Base-by-base conservation (phyloP, 2,329 filamentous ascomycete genomes). In the Penicillium rolfsii region DNA sequence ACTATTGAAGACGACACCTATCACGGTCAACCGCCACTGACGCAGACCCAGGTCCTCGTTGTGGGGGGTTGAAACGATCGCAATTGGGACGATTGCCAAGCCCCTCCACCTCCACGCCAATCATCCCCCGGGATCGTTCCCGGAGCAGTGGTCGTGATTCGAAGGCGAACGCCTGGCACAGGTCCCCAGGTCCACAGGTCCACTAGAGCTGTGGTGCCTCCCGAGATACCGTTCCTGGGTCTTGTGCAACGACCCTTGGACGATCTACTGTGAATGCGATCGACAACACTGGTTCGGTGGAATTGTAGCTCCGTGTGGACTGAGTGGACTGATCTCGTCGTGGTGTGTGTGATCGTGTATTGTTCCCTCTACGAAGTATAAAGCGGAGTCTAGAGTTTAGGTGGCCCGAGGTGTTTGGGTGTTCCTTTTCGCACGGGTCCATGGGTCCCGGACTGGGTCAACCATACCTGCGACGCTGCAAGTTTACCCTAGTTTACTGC, bases 41-140 rank as follows among this genome's bases (percentile, higher is more conserved):
- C 55, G 53, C 52, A 59, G 45, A 11, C 45, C 22, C 35, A 53
- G 49, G 28, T 53, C 35, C 35, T n/a, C 53, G 33, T 55, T 65
- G 64, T 65, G 66, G 66, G 56, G 61, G 61, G 43, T 35, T n/a
- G 12, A 52, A 53, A 56, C 49, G 64, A 64, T 65, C 61, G 33
- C 5, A 49, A 8, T 46, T 24, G 38, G 22, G 36, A 53, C 38
- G 24, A 52, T 54, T 57, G 57, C 59, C 63, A 59, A 65, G 62
- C 50, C 57, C 41, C 40, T n/a, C 36, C 24, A 48, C 24, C 41
- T 19, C 9, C 41, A 55, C 55, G 54, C 58, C 53, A 60, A 61
- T 52, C 54, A 62, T 33, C 52, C 36, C 58, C 30, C 14, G 28
- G 19, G 30, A 38, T 22, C 38, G 48, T 36, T 40, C 12, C 55